Base-by-base conservation (phyloP, 2,329 filamentous ascomycete species). In the Monilinia aucupariae region DNA sequence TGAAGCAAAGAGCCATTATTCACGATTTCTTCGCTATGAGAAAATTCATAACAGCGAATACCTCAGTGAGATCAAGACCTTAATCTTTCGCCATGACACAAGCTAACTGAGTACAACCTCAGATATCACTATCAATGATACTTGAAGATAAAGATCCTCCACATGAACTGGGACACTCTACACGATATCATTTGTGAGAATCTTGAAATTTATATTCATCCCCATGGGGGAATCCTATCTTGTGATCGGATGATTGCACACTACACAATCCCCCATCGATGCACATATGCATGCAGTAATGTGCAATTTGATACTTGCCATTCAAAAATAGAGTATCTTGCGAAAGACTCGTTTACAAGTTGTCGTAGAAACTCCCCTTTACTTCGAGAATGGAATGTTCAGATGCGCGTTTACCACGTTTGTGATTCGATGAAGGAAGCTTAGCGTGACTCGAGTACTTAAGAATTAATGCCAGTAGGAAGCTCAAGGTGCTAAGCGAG, bases 1-100 rank as follows among this genome's bases (percentile, higher is more conserved):
- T 66, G 20, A 34, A 71, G 61, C 9, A 71, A 51, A 30, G 51
- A 50, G 61, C 71, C 71, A 65, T 72, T n/a, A n/a, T n/a, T n/a
- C n/a, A n/a, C n/a, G n/a, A n/a, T n/a, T n/a, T 50, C 17, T 65
- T 54, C 66, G 58, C 43, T 15, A 37, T 52, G 50, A 45, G 47
- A 41, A 34, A 15, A 39, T 27, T n/a, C 7, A 43, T 39, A 4
- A 8, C 9, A 7, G 22, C 5, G n/a, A 17, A 43, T n/a, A n/a
- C 22, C 48, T 61, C 6, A 52, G 48, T 34, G 12, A 61, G 45
- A 17, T 53, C 47, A 34, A 48, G 34, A 61, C 58, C 48, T 32
- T 48, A 25, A 61, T 52, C 25, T 53, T 52, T 32, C 47, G 50
- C 50, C 50, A 52, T 37, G 7, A 1, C 34, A 15, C 32, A 52